Evolutionary conservation across 1,139 yeast genomes (phyloP), one percentile per base, ranked within the genome.

Genomic region (Diutina siamensis): DNA sequence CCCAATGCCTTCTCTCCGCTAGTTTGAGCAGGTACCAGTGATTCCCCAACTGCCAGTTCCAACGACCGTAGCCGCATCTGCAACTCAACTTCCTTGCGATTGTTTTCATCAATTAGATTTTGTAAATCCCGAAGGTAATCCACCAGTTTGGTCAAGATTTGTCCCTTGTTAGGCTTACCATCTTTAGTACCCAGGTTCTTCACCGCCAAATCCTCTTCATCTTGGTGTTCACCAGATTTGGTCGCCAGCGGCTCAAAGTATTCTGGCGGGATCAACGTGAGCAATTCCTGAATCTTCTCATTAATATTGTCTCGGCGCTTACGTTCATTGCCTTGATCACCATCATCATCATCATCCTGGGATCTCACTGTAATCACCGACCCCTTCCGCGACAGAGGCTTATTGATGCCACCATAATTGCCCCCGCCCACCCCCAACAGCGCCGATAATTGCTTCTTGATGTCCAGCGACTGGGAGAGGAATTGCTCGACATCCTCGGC

Each of bases 121-220:
- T 88, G 96, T 41, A 89, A 65, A 53, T 69, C 68, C 51, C 79
- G 80, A 46, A 89, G 80, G 57, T 87, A 89, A 54, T 87, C 95
- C 2, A 88, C 95, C 0, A 94, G 78, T 55, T 85, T 83, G 18
- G 88, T 76, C 51, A 89, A 67, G 10, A 89, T 85, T 54, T 88
- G 95, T 1, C 97, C 97, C 64, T 89, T 89, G 58, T 88, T 88
- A 1, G 97, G 97, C 54, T 83, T 83, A 3, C 95, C 95, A 56
- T 86, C 95, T 52, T 83, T 84, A 2, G 88, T 78, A 3, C 88
- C 85, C 13, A 81, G 70, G 20, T 76, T 74, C 53, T 72, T 72
- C 45, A 74, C 57, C 0, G 65, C 36, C 12, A 34, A 17, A 10
- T 38, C 42, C 15, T 38, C 42, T 3, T 38, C 35, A 10, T 44